phyloP scores from a whole-genome alignment of 1,284 basidiomycete species.

The Grifola frondosa region DNA sequence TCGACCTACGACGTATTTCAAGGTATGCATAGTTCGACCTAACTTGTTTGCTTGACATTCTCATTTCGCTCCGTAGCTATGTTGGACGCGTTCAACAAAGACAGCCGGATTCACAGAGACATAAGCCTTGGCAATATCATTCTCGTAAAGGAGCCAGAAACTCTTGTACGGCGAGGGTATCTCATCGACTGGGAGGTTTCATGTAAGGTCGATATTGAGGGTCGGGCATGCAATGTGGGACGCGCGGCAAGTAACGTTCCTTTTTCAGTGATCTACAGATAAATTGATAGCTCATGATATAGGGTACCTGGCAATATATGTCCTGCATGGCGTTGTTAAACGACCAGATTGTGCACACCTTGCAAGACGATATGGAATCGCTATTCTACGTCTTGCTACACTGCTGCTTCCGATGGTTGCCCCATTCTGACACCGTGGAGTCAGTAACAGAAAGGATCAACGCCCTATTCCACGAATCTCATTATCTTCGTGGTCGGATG shows the following conservation, averaged over 20 bases:
- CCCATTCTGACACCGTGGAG: not conserved
- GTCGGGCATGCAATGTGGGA: not conserved
- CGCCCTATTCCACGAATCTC: not conserved
- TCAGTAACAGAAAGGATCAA: not conserved
- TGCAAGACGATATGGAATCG: constrained; percentile 12
- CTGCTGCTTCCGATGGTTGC: constrained; percentile 1
- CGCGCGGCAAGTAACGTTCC: constrained; percentile 5
- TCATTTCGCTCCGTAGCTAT: constrained; percentile 2
- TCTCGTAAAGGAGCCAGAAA: constrained; percentile 1
- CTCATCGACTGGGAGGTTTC: constrained; percentile 16
- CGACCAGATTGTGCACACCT: too few species aligned
- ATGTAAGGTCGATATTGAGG: constrained; percentile 1
- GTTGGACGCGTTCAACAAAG: not conserved
- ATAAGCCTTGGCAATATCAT: constrained; percentile 4
- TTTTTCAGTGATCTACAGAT: not conserved
- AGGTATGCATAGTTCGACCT: not conserved
- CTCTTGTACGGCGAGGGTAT: constrained; percentile 5
- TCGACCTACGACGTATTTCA: constrained; percentile 9
- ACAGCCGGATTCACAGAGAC: constrained; percentile 2
- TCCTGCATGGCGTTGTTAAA: too few species aligned
- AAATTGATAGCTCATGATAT: too few species aligned
- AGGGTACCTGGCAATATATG: constrained; percentile 2
- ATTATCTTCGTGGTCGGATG: not conserved
- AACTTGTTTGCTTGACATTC: not conserved
- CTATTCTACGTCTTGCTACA: constrained; percentile 9